Conservation (phyloP, 805 yeast genomes). For the Zygosaccharomyces bailii region DNA sequence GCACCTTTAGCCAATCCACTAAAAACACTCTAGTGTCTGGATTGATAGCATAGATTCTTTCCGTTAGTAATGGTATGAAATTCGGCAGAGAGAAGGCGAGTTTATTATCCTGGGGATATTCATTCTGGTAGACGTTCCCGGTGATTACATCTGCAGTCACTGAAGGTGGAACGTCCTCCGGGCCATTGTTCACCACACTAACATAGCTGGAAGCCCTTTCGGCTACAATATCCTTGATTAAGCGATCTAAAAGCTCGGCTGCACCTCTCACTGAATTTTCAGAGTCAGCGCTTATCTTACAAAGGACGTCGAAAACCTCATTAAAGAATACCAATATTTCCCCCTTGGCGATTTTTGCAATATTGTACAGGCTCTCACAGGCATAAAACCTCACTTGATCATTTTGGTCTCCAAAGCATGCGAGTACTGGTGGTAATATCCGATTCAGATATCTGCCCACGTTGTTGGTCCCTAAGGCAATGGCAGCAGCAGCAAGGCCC, state of each 20-base stretch:
- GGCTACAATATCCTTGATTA: conserved; percentile 90
- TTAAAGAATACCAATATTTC: conserved; percentile 88
- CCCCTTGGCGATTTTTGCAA: conserved; percentile 94
- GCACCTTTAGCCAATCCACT: conserved; percentile 89
- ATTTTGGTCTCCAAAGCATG: conserved; percentile 95
- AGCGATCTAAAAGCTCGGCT: conserved; percentile 85
- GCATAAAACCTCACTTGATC: conserved; percentile 97
- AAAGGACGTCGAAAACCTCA: conserved; percentile 89
- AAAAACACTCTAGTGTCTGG: conserved; percentile 89
- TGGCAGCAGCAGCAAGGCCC: conserved; percentile 93
- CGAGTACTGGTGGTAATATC: conserved; percentile 87
- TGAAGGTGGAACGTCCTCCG: conserved; percentile 41
- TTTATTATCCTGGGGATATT: conserved; percentile 48
- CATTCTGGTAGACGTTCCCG: conserved; percentile 58
- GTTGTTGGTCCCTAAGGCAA: conserved; percentile 81
- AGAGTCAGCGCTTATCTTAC: conserved; percentile 84
- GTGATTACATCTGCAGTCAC: conserved; percentile 47
- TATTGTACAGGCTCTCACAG: conserved; percentile 91
- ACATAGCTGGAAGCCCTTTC: conserved; percentile 90
- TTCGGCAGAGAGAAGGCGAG: conserved; percentile 76
- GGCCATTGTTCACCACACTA: conserved; percentile 58
- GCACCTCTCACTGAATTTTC: conserved; percentile 93
- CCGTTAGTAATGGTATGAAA: conserved; percentile 87
- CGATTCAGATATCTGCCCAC: conserved; percentile 80
- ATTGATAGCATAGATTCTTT: conserved; percentile 86